phyloP scores from a whole-genome alignment of 2,329 filamentous ascomycete species.

The Fusarium albidum region DNA sequence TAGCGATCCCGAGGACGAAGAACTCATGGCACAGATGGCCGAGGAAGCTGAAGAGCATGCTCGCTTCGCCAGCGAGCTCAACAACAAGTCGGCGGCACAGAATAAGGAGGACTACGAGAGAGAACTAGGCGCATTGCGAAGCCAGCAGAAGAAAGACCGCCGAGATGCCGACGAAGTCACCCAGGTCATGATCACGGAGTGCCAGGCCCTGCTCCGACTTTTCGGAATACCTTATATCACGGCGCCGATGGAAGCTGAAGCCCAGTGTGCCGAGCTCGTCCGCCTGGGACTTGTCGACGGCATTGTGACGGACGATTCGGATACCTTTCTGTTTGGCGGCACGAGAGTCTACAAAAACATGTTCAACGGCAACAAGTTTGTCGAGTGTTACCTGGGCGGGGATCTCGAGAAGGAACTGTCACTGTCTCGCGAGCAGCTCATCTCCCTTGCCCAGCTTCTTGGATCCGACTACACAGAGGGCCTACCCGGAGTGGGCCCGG shows the following conservation, averaged over 20 bases:
- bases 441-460: conserved; percentile 87
- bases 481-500: conserved; percentile 87
- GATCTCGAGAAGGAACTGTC: conserved; percentile 92
- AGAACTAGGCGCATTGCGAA: conserved; percentile 85
- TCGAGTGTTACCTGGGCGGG: conserved; percentile 88
- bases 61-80: conserved; percentile 87
- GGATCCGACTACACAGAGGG: conserved; percentile 97
- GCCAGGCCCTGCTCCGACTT: conserved; percentile 85
- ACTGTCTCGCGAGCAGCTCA: conserved; percentile 85
- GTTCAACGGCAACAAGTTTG: conserved; percentile 98
- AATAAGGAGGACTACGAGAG: conserved; percentile 83
- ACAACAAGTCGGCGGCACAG: conserved; percentile 74
- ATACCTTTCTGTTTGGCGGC: conserved; percentile 96
- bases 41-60: conserved; percentile 94
- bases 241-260: conserved; percentile 98
- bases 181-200: conserved; percentile 94
- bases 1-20: conserved; percentile 91
- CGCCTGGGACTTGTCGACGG: conserved; percentile 89
- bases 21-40: conserved; percentile 84
- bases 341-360: conserved; percentile 99
- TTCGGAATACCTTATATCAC: conserved; percentile 98
- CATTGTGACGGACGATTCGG: conserved; percentile 96
- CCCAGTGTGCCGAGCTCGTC: conserved; percentile 94
- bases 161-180: conserved; percentile 97
- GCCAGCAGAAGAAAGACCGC: conserved; percentile 95